Evolutionary conservation across 208 protist genomes (phyloP), one percentile per base, ranked within the genome.

Genomic region (Acanthamoeba triangularis): DNA sequence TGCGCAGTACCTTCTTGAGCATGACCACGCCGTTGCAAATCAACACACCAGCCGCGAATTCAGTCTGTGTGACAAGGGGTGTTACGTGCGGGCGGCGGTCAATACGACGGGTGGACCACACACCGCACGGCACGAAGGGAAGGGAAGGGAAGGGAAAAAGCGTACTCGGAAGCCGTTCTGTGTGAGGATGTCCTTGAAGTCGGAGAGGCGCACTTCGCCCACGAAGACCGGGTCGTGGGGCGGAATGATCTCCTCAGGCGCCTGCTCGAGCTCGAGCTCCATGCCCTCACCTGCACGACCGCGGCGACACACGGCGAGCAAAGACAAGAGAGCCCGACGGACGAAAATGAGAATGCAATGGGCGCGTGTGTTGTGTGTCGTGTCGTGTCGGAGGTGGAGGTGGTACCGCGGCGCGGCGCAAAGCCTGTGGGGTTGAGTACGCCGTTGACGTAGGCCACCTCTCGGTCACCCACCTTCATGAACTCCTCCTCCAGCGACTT

Each of bases 161-260:
- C 44, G 35, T 69, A 94, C 90, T 1, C 54, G 59, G 69, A 94
- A 94, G 63, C 90, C 90, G 35, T 76, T 28, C 30, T 94, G 63
- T 8, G 90, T 94, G 54, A 94, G 90, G n/a, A 94, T 65, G 37
- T 94, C 90, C 54, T 94, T 94, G 44, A 94, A 94, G 65, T 94
- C 90, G 59, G 90, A 76, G 20, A 94, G 90, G 14, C 47, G 47
- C 44, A 94, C 49, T 41, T 94, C 90, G 30, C 90, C 90, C 30
- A 82, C 63, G 52, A 94, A 94, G 69, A 94, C 69, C 16, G 90
- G 65, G 44, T 44, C 33, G 35, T 94, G 90, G 4, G 90, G 90
- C 8, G 67, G 59, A 8, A 92, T 92, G 85, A 76, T 65, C 25
- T 85, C 76, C 56, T 72, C 56, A 3, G 85, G 54, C 2, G 85